Percentiles rank a stretch among this genome's conserved stretches.
phyloP scores from a whole-genome alignment of 1,139 yeast genomes.

The Pichia inconspicua region DNA sequence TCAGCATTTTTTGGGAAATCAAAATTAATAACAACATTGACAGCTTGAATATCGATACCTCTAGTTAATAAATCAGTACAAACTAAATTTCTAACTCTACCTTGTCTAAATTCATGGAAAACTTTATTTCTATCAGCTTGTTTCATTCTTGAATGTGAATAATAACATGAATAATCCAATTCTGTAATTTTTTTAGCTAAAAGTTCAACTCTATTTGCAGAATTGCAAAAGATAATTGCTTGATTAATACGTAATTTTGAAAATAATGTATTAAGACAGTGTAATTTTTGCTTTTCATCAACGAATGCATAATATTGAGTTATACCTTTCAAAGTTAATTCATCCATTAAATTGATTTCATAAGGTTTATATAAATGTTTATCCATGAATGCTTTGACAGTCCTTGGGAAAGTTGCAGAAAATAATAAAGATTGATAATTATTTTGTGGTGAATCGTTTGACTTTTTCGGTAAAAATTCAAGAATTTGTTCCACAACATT shows the following conservation, averaged over 20 bases:
- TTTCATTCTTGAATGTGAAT: slow-evolving; percentile 96
- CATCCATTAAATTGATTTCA: slow-evolving; percentile 96
- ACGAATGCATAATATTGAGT: slow-evolving; percentile 97
- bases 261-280: slow-evolving; percentile 89
- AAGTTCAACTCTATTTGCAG: slow-evolving; percentile 91
- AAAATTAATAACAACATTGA: slow-evolving; percentile 93
- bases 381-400: slow-evolving; percentile 90
- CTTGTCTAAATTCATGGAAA: slow-evolving; percentile 97
- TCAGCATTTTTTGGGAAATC: slow-evolving; percentile 98
- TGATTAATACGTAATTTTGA: slow-evolving; percentile 93
- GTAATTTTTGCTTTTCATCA: slow-evolving; percentile 91
- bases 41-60: slow-evolving; percentile 99
- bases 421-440: slow-evolving; percentile 80
- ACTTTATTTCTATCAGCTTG: slow-evolving; percentile 96
- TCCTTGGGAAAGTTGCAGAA: slow-evolving; percentile 92
- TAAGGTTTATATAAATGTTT: slow-evolving; percentile 85
- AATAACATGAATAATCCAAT: slow-evolving; percentile 92
- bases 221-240: slow-evolving; percentile 92
- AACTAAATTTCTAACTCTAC: slow-evolving; percentile 92
- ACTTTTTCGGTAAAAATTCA: slow-evolving; percentile 58
- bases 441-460: slow-evolving; percentile 20
- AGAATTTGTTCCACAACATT: slow-evolving; percentile 83
- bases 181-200: slow-evolving; percentile 94
- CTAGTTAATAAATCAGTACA: slow-evolving; percentile 95
- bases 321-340: slow-evolving; percentile 89